phyloP scores from a whole-genome alignment of 2,329 filamentous ascomycete genomes.

The Cytospora mali region DNA sequence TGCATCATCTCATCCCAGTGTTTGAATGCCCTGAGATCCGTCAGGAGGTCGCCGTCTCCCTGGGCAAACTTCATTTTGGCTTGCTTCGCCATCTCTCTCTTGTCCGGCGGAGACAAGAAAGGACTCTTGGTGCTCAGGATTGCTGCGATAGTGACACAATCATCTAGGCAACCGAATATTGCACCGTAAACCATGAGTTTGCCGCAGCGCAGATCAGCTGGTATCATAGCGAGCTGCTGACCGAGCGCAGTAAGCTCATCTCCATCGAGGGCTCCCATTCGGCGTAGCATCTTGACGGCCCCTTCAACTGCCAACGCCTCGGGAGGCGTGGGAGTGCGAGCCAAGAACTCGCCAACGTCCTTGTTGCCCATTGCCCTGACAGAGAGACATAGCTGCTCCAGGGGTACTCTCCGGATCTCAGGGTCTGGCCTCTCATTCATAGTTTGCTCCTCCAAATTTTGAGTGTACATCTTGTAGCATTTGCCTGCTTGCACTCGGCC shows the following conservation, averaged over 20 bases:
- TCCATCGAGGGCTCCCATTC: slow-evolving; percentile 88
- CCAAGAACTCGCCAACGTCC: slow-evolving; percentile 80
- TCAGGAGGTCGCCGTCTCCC: slow-evolving; percentile 84
- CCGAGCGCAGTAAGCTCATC: slow-evolving; percentile 88
- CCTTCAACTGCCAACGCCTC: slow-evolving; percentile 83
- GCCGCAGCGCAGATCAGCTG: slow-evolving; percentile 86
- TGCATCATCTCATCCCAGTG: slow-evolving; percentile 73
- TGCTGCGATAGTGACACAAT: slow-evolving; percentile 84
- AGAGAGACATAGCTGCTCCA: slow-evolving; percentile 92
- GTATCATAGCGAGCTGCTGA: slow-evolving; percentile 91
- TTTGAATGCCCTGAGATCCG: slow-evolving; percentile 82
- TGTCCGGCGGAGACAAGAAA: slow-evolving; percentile 82
- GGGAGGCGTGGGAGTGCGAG: slow-evolving; percentile 85
- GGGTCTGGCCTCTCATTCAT: slow-evolving; percentile 91
- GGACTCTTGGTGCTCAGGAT: slow-evolving; percentile 89
- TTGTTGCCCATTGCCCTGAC: slow-evolving; percentile 93
- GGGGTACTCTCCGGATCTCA: slow-evolving; percentile 87
- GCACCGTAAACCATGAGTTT: slow-evolving; percentile 96
- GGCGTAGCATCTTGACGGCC: slow-evolving; percentile 74
- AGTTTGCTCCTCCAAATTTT: slow-evolving; percentile 74
- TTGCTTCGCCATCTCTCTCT: slow-evolving; percentile 77
- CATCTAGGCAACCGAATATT: slow-evolving; percentile 89
- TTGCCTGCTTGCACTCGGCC: slow-evolving; percentile 88
- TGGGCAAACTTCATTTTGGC: slow-evolving; percentile 73
- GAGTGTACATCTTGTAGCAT: slow-evolving; percentile 95